Evolutionary conservation across 176 grass and related monocot genomes (phyloP).

Genomic region (Oryza meyeriana): DNA sequence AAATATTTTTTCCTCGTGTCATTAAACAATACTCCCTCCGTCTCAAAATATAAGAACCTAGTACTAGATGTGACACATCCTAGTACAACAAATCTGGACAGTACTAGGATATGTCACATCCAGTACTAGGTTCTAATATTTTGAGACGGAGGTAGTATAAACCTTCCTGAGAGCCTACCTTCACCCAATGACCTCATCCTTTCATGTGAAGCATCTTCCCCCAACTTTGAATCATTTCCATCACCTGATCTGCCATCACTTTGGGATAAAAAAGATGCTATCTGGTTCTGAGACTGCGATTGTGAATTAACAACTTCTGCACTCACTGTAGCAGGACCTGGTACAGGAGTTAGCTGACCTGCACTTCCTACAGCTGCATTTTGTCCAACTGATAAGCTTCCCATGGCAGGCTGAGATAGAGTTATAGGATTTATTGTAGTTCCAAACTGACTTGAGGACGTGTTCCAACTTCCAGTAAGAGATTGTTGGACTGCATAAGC

Average conservation of each 20-base stretch:
- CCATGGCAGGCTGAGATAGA: conserved; percentile 35
- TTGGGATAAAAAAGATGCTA: conserved; percentile 20
- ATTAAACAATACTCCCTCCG: conserved; percentile 14
- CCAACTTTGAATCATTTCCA: conserved; percentile 39
- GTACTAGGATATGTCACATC: too few relatives aligned
- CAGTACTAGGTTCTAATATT: too few relatives aligned
- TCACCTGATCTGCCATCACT: conserved; percentile 26
- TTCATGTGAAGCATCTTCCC: conserved; percentile 44
- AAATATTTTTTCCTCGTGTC: background rate
- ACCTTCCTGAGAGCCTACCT: conserved; percentile 37
- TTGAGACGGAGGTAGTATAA: too few relatives aligned
- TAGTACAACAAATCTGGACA: too few relatives aligned
- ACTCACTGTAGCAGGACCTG: conserved; percentile 17
- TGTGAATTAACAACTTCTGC: conserved; percentile 31
- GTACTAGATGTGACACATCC: too few relatives aligned
- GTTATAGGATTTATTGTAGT: conserved; percentile 34
- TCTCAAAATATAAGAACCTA: too few relatives aligned
- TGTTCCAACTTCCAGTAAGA: conserved; percentile 44
- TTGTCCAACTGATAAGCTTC: conserved; percentile 32
- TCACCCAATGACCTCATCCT: conserved; percentile 50
- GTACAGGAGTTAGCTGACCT: conserved; percentile 29
- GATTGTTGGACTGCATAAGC: conserved; percentile 44
- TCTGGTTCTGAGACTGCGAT: conserved; percentile 20
- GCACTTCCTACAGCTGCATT: conserved; percentile 42
- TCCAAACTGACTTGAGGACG: conserved; percentile 36